Conservation (phyloP, 169 alveolate species). For the Babesia gibsoni region DNA sequence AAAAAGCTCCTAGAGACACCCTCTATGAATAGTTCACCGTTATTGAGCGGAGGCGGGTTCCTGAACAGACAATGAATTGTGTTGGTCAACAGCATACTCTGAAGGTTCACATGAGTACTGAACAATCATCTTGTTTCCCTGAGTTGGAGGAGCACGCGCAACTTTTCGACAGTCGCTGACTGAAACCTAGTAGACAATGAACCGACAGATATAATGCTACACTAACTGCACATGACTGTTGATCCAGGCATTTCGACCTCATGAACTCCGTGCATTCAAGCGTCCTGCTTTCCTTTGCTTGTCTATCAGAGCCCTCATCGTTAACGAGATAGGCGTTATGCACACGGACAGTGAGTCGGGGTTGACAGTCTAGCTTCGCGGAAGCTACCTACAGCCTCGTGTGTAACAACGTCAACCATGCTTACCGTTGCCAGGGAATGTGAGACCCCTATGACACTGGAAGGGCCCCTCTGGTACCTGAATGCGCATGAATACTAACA, state of each 20-base stretch:
- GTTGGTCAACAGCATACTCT: neutral
- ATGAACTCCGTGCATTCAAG: conserved; percentile 39
- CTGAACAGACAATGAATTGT: neutral
- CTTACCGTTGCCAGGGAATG: conserved; percentile 22
- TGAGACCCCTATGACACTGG: conserved; percentile 23
- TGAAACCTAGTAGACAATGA: neutral
- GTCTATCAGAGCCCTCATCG: neutral
- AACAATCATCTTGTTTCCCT: neutral
- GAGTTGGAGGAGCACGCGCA: neutral
- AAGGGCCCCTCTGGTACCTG: conserved; percentile 1
- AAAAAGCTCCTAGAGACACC: conserved; percentile 39
- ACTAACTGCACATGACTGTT: conserved; percentile 36
- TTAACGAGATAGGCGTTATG: conserved; percentile 37
- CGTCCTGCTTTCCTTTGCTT: neutral
- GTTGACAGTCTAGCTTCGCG: conserved; percentile 7
- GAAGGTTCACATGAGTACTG: conserved; percentile 57
- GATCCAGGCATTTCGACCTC: conserved; percentile 34
- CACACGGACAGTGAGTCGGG: conserved; percentile 31
- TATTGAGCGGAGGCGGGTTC: conserved; percentile 29
- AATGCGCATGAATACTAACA: too few species aligned
- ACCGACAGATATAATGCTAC: neutral
- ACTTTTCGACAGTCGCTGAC: conserved; percentile 1
- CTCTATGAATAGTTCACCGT: conserved; percentile 33
- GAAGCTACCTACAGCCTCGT: neutral
- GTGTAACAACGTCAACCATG: neutral